These are phyloP conservation scores for Tolypocladium tropicale DNA, from an alignment of 2,329 filamentous ascomycete species.

Conservation along the genomic window DNA sequence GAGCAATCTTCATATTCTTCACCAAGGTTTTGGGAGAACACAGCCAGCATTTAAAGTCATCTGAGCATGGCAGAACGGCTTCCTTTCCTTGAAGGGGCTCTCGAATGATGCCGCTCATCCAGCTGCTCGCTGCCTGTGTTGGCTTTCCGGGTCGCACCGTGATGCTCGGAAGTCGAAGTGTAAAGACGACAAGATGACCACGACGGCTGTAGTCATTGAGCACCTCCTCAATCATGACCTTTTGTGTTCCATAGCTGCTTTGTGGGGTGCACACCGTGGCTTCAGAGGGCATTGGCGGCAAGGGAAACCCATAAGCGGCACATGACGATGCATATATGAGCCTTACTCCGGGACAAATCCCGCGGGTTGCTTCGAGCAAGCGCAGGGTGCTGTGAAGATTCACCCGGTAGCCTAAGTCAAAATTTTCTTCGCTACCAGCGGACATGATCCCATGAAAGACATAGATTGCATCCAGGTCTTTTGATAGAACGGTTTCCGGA, in stretches of 20 bases:
- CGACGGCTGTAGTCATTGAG: slow-evolving; percentile 29
- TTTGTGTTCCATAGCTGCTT: slow-evolving; percentile 50
- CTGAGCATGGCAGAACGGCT: slow-evolving; percentile 35
- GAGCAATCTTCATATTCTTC: slow-evolving; percentile 34
- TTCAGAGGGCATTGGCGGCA: slow-evolving; percentile 30
- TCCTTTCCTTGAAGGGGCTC: slow-evolving; percentile 38
- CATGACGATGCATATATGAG: slow-evolving; percentile 48
- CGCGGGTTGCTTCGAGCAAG: slow-evolving; percentile 39
- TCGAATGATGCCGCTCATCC: slow-evolving; percentile 51
- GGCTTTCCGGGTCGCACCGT: slow-evolving; percentile 50
- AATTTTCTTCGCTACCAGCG: slow-evolving; percentile 46
- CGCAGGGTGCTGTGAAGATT: slow-evolving; percentile 45
- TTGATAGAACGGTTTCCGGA: slow-evolving; percentile 2
- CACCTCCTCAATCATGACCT: slow-evolving; percentile 46
- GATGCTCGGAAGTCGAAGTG: slow-evolving; percentile 48
- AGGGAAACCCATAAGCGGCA: slow-evolving; percentile 45
- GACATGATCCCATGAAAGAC: slow-evolving; percentile 56
- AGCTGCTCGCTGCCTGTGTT: slow-evolving; percentile 49
- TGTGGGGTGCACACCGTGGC: slow-evolving; percentile 41
- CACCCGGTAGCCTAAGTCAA: slow-evolving; percentile 42
- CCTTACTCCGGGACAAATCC: slow-evolving; percentile 32
- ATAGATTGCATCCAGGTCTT: slow-evolving; percentile 35
- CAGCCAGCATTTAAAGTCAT: slow-evolving; percentile 37
- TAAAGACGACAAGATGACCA: slow-evolving; percentile 45
- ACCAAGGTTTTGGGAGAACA: slow-evolving; percentile 40